A percentile compares a stretch with the other conserved stretches of the same genome.
Evolutionary conservation across 495 filamentous ascomycete species (phyloP).

Genomic region (Cudoniella acicularis): DNA sequence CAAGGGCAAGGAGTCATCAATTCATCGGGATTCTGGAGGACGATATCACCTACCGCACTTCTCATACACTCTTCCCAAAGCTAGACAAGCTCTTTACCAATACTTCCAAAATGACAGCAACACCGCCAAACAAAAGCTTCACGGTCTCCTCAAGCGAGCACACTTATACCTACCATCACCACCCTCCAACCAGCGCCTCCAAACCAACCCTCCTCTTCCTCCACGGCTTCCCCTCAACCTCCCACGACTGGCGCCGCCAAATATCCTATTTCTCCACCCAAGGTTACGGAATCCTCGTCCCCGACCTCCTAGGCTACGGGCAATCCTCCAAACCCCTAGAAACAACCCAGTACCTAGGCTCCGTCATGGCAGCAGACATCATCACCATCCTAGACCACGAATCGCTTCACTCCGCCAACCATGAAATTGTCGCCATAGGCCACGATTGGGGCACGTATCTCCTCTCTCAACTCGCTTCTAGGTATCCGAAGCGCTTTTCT

Average conservation of each 20-base stretch:
- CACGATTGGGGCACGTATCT: slow-evolving; percentile 30
- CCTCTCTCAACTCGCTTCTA: slow-evolving; percentile 8
- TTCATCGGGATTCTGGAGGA: no score
- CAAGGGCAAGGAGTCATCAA: no score
- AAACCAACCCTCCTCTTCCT: slow-evolving; percentile 38
- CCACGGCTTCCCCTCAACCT: slow-evolving; percentile 42
- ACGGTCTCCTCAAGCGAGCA: slow-evolving; percentile 5
- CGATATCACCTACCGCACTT: no score
- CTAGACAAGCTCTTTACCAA: no score
- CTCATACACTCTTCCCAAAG: no score
- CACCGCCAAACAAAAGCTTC: slow-evolving; percentile 8
- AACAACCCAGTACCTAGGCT: slow-evolving; percentile 29
- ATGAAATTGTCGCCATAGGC: slow-evolving; percentile 25
- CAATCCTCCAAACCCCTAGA: slow-evolving; percentile 37
- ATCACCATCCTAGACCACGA: slow-evolving; percentile 31
- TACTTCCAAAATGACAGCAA: neutral
- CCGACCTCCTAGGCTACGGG: slow-evolving; percentile 49
- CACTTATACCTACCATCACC: slow-evolving; percentile 16
- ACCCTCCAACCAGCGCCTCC: neutral
- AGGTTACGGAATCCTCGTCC: slow-evolving; percentile 44
- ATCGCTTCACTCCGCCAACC: slow-evolving; percentile 1
- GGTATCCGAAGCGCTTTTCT: slow-evolving; percentile 10
- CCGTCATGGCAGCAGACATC: slow-evolving; percentile 36
- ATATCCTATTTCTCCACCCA: slow-evolving; percentile 28
- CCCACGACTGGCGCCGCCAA: slow-evolving; percentile 43